Conservation (phyloP, 805 yeast genomes). For the Starmerella potacharoeniae region DNA sequence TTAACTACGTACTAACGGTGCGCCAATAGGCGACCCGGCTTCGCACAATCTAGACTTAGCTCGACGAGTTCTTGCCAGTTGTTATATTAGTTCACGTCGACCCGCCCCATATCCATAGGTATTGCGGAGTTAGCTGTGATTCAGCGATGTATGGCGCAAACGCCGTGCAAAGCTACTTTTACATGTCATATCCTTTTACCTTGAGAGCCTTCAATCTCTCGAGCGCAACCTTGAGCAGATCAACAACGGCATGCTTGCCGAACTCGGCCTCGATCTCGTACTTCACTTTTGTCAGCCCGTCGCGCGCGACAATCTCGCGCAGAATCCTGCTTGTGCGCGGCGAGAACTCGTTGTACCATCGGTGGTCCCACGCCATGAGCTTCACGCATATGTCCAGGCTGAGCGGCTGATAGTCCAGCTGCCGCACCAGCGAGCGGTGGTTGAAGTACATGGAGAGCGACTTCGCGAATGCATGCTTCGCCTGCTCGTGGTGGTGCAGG, state of each 20-base stretch:
- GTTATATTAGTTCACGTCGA: no score
- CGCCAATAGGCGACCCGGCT: no score
- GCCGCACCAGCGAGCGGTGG: slow-evolving; percentile 62
- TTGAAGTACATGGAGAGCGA: slow-evolving; percentile 69
- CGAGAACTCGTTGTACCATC: slow-evolving; percentile 92
- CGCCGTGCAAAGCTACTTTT: not conserved
- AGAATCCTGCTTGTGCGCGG: slow-evolving; percentile 52
- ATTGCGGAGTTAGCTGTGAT: no score
- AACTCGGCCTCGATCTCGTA: slow-evolving; percentile 28
- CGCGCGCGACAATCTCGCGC: slow-evolving; percentile 53
- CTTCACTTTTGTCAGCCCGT: slow-evolving; percentile 67
- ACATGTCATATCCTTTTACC: slow-evolving; percentile 23
- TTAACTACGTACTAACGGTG: no score
- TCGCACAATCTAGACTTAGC: no score
- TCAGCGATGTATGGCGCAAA: no score
- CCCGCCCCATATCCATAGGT: no score
- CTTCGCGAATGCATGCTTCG: slow-evolving; percentile 67
- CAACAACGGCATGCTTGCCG: slow-evolving; percentile 25
- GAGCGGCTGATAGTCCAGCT: slow-evolving; percentile 41
- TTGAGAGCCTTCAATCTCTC: slow-evolving; percentile 20
- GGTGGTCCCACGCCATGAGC: slow-evolving; percentile 90
- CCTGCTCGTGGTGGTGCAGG: slow-evolving; percentile 72
- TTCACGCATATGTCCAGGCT: slow-evolving; percentile 62
- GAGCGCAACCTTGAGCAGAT: slow-evolving; percentile 23
- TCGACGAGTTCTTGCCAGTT: no score